Evolutionary conservation across 768 basidiomycete species (phyloP).

Genomic region (Phylloporus scabripes): DNA sequence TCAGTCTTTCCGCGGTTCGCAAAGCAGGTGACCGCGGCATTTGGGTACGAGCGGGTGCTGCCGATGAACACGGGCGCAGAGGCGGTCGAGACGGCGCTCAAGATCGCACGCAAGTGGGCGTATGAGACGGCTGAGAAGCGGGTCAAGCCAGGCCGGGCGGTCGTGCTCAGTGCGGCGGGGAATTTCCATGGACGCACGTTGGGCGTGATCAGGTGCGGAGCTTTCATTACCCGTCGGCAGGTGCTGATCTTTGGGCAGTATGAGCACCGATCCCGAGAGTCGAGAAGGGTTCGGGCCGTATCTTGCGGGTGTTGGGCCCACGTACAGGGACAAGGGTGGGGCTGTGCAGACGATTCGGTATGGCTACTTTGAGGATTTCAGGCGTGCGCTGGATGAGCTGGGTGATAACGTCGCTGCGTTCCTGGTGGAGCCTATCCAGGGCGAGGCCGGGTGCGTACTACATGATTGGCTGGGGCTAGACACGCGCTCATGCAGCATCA

Average conservation of each 20-base stretch:
- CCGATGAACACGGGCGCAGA: conserved; percentile 99
- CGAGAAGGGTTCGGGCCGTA: conserved; percentile 89
- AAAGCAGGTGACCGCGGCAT: conserved; percentile 72
- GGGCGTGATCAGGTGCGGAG: conserved; percentile 69
- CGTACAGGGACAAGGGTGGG: conserved; percentile 51
- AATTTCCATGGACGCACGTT: conserved; percentile 97
- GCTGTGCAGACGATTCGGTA: conserved; percentile 63
- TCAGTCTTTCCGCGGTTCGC: conserved; percentile 88
- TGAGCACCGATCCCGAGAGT: conserved; percentile 93
- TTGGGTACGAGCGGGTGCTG: conserved; percentile 91
- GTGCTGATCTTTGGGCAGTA: conserved; percentile 40
- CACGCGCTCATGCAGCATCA: not conserved
- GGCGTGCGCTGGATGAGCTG: conserved; percentile 70
- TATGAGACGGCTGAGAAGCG: conserved; percentile 78
- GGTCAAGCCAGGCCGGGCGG: conserved; percentile 55
- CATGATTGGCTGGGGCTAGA: not conserved
- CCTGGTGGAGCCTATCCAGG: conserved; percentile 96
- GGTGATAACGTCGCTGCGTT: conserved; percentile 87
- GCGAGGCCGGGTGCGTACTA: conserved; percentile 85
- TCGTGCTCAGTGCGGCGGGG: conserved; percentile 78
- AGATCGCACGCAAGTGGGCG: conserved; percentile 96
- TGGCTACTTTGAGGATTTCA: conserved; percentile 78
- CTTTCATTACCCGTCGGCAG: not conserved
- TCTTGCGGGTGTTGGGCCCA: conserved; percentile 78
- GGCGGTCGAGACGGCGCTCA: conserved; percentile 95